Base-by-base conservation (phyloP, 2,329 filamentous ascomycete genomes). In the Beauveria medogensis region DNA sequence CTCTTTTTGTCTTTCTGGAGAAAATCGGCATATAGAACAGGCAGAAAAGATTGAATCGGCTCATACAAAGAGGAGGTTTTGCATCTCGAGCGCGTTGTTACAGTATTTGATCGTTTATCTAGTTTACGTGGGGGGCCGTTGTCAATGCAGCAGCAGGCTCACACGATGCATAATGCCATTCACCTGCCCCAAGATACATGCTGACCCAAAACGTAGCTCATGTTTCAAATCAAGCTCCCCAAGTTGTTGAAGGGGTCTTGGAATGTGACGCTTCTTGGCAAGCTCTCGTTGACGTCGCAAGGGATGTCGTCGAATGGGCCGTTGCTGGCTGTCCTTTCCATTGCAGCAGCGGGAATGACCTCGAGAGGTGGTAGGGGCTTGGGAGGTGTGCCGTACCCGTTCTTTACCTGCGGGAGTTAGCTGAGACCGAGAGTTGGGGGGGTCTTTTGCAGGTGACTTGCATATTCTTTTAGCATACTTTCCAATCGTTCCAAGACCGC, bases 11-110 rank as follows among this genome's bases (percentile, higher is more conserved):
- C 47, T 43, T 59, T 59, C 46, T 59, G 46, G 48, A 52, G 46
- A 59, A 61, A 53, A 44, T 48, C 55, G 44, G 55, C 55, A 57
- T 57, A 57, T 57, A 57, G 55, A 57, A 57, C 55, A 48, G 22
- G 55, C 55, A 57, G 40, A 47, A 51, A 30, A 40, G 43, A 57
- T 57, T 40, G 44, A 57, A 40, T 48, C 28, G 20, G 18, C 40
- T 37, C 28, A 9, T 14, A 40, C 10, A 16, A 50, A 18, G 10
- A 55, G 20, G 41, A 6, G 41, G 10, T 22, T 50, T 37, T 43
- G 22, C 44, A 57, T 48, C 20, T 20, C 30, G 14, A 56, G 41
- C 54, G 41, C 24, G 9, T 52, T 20, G 6, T 37, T 20, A 43
- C 10, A n/a, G 40, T 12, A 20, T 46, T 34, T 46, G 28, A 20